Base-by-base conservation (phyloP, 495 filamentous ascomycete genomes). In the Tetracladium setigerum region DNA sequence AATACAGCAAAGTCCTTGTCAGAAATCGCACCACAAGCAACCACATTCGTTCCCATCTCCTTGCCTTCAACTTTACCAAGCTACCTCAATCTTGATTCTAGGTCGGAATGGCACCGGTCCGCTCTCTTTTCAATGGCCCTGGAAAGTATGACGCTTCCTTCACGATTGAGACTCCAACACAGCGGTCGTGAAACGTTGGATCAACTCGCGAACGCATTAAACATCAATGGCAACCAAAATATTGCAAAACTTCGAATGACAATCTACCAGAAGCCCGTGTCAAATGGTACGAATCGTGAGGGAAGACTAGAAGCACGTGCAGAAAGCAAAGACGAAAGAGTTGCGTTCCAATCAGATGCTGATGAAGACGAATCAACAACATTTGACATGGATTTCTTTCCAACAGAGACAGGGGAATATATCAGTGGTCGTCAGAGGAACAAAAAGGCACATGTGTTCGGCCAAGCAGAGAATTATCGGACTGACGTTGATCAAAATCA, bases 61-160 rank as follows among this genome's bases (percentile, higher is more conserved):
- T 62, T 84, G 19, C 78, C 79, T 5, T 75, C 81, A 1, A 58
- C 59, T 18, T 53, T 87, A 22, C 84, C 89, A 12, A 44, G 54
- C 4, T 81, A 77, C 52, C 55, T 95, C 12, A 61, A 64, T 17
- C 55, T 96, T 18, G 77, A 95, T 58, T 54, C 57, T 27, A 64
- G 66, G 9, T 94, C 85, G 6, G 66, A 71, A 53, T 98, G 94
- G 94, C 82, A 95, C 52, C 81, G 71, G 14, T 84, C 86, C 12
- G 91, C 83, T 7, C 63, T 97, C 18, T 69, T 95, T 50, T 79
- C 82, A 7, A 74, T 82, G 5, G 85, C 87, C 7, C 55, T 96
- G 22, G 92, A 99, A 62, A 89, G 77, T 22, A 74, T 82, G 27
- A 87, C 82, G 3, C 67, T 99, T 22, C 87, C 87, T 11, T 80